Evolutionary conservation across 139 green algal genomes (phyloP).

Genomic region (Protoeuglena noctilucae): DNA sequence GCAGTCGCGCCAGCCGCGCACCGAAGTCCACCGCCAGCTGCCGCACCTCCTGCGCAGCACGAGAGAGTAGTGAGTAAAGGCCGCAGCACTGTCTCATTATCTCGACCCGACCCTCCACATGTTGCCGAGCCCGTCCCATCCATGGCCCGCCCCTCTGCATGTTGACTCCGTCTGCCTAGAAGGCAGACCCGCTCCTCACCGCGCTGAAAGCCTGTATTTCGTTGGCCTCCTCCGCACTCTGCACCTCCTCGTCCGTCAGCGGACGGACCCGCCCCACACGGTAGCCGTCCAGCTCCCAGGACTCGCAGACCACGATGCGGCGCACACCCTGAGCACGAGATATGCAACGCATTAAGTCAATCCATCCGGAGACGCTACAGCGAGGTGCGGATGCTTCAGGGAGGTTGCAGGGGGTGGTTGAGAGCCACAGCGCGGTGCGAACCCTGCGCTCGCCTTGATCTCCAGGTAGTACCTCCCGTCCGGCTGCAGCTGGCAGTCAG

Average conservation of each 20-base stretch:
- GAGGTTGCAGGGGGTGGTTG: neutral
- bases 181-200: too few species aligned
- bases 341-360: neutral
- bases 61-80: too few species aligned
- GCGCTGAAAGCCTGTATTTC: too few species aligned
- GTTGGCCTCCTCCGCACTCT: too few species aligned
- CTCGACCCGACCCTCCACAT: too few species aligned
- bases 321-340: slow-evolving; percentile 16
- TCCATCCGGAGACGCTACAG: neutral
- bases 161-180: too few species aligned
- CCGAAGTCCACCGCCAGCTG: too few species aligned
- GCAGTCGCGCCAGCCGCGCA: too few species aligned
- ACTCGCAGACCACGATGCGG: slow-evolving; percentile 25
- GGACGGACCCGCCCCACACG: slow-evolving; percentile 21
- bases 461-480: neutral
- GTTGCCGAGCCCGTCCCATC: too few species aligned
- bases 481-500: neutral
- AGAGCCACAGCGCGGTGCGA: neutral
- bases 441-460: neutral
- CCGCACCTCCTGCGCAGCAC: too few species aligned
- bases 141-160: too few species aligned
- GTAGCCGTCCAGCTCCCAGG: slow-evolving; percentile 57
- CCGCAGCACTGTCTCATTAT: too few species aligned
- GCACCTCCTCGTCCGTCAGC: neutral
- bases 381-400: neutral